Percentiles rank a stretch among this genome's conserved stretches.
Evolutionary conservation across 2,329 filamentous ascomycete species (phyloP).

Genomic region (Septoria petroselini): DNA sequence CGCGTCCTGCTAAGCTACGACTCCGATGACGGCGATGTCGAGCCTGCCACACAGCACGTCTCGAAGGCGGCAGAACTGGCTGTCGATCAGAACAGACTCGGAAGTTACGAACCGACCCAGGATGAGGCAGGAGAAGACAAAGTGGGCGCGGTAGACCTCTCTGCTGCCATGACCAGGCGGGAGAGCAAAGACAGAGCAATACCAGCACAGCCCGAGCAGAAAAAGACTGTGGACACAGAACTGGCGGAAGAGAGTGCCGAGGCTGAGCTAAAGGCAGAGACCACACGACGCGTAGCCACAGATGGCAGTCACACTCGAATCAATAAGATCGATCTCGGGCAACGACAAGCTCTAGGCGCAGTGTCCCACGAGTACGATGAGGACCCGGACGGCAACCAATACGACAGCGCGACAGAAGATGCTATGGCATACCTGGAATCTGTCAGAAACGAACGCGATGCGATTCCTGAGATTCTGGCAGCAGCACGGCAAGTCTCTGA

Average conservation of each 20-base stretch:
- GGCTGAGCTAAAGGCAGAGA: not conserved
- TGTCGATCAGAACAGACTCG: slow-evolving; percentile 9
- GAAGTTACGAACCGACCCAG: slow-evolving; percentile 23
- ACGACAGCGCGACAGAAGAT: slow-evolving; percentile 31
- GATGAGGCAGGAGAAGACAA: slow-evolving; percentile 15
- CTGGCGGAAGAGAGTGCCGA: not conserved
- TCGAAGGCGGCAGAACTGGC: not conserved
- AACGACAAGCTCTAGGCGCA: slow-evolving; percentile 30
- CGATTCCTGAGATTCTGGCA: slow-evolving; percentile 29
- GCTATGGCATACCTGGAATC: slow-evolving; percentile 37
- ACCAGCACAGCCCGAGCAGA: not conserved
- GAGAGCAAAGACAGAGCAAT: slow-evolving; percentile 1
- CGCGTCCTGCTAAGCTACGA: slow-evolving; percentile 37
- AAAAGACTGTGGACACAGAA: not conserved
- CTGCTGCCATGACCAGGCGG: not conserved
- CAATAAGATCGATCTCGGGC: slow-evolving; percentile 22
- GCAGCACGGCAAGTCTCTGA: slow-evolving; percentile 20
- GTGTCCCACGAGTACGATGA: slow-evolving; percentile 27
- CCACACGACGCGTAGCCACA: not conserved
- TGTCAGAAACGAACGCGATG: slow-evolving; percentile 33
- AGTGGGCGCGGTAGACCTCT: not conserved
- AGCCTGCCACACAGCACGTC: not conserved
- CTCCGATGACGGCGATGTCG: slow-evolving; percentile 30
- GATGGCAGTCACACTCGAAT: not conserved
- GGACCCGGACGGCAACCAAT: slow-evolving; percentile 24